Conservation (phyloP, 2,329 filamentous ascomycete genomes). For the Triangularia verruculosa region DNA sequence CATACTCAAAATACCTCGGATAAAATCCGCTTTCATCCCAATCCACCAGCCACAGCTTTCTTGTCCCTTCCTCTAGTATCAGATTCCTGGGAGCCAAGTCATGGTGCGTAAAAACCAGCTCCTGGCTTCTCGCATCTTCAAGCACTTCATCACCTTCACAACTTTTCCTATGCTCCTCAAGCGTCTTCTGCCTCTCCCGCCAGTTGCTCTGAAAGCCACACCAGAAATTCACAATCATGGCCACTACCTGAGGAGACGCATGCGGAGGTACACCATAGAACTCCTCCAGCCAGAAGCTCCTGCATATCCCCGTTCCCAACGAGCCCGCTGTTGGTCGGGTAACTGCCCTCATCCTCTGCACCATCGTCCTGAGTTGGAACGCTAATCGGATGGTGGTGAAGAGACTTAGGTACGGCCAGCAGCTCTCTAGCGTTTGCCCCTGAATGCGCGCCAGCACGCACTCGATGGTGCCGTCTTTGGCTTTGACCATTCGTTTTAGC, state of each 20-base stretch:
- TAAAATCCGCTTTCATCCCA: slow-evolving; percentile 1
- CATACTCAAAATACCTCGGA: slow-evolving; percentile 1
- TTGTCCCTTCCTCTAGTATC: neutral
- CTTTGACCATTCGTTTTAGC: neutral
- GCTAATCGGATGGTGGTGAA: neutral
- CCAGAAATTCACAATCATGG: slow-evolving; percentile 1
- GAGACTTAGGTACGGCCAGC: neutral
- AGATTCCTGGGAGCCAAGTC: slow-evolving; percentile 1
- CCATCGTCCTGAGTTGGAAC: neutral
- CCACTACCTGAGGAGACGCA: neutral
- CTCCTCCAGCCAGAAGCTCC: slow-evolving; percentile 2
- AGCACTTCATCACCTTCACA: neutral
- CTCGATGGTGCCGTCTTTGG: neutral
- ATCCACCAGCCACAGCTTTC: neutral
- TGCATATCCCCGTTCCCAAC: neutral
- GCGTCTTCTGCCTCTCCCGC: neutral
- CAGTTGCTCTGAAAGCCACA: neutral
- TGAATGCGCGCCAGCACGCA: neutral
- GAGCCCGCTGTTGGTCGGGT: neutral
- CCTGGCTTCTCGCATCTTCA: neutral
- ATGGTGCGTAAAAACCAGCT: neutral
- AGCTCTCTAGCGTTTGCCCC: neutral
- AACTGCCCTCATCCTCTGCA: neutral
- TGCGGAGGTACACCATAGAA: neutral
- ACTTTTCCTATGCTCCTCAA: neutral